phyloP scores from a whole-genome alignment of 345 rosid genomes.

The Clarkia xantiana region DNA sequence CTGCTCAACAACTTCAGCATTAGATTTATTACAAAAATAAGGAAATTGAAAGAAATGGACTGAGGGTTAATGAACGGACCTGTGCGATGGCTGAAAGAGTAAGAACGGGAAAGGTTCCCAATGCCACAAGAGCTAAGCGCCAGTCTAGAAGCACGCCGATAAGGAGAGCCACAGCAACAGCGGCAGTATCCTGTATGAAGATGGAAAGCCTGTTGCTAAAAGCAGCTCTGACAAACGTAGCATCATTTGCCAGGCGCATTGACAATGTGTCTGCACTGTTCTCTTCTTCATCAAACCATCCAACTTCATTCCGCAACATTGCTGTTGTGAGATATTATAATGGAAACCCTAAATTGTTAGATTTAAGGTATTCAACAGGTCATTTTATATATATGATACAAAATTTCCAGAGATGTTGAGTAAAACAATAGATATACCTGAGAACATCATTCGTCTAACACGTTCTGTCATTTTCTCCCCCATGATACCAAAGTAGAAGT shows the following conservation, averaged over 20 bases:
- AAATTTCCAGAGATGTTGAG: too few relatives aligned
- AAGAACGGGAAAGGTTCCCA: slow-evolving; percentile 84
- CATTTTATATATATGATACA: too few relatives aligned
- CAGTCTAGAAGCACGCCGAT: slow-evolving; percentile 81
- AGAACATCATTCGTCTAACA: slow-evolving; percentile 98
- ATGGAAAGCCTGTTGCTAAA: slow-evolving; percentile 98
- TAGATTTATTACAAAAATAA: too few relatives aligned
- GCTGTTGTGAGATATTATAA: slow-evolving; percentile 49
- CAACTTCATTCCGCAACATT: slow-evolving; percentile 95
- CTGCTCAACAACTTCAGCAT: slow-evolving; percentile 32
- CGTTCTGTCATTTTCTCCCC: slow-evolving; percentile 99
- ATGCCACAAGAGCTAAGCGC: slow-evolving; percentile 91
- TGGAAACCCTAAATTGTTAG: too few relatives aligned
- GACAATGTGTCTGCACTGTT: slow-evolving; percentile 91
- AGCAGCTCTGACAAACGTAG: slow-evolving; percentile 96
- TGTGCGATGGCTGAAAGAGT: slow-evolving; percentile 87
- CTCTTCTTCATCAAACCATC: slow-evolving; percentile 98
- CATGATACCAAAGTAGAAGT: slow-evolving; percentile 98
- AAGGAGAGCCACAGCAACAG: slow-evolving; percentile 73
- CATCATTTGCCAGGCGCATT: slow-evolving; percentile 99
- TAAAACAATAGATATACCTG: slow-evolving; percentile 33
- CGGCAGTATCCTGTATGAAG: slow-evolving; percentile 91
- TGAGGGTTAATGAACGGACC: slow-evolving; percentile 48
- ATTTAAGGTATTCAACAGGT: too few relatives aligned
- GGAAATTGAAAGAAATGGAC: neutral